Evolutionary conservation across 2,329 filamentous ascomycete genomes (phyloP).

Genomic region (Fusarium algeriense): DNA sequence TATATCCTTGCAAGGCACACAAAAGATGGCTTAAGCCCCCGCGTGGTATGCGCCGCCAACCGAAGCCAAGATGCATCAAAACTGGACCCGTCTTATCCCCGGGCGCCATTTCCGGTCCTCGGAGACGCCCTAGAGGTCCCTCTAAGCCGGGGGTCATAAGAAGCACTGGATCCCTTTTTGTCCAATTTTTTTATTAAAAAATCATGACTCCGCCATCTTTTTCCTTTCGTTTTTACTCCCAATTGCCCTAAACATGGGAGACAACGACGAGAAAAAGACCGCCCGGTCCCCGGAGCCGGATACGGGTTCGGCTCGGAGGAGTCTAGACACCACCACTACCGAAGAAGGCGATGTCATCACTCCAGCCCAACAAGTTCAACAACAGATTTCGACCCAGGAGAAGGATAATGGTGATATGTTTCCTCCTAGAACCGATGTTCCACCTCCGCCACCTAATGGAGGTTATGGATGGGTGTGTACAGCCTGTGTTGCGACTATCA

Average conservation of each 20-base stretch:
- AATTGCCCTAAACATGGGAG: slow-evolving; percentile 18
- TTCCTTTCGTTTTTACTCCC: not conserved
- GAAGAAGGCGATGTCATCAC: slow-evolving; percentile 41
- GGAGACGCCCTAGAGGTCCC: slow-evolving; percentile 17
- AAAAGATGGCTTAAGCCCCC: slow-evolving; percentile 18
- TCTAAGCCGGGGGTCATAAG: slow-evolving; percentile 35
- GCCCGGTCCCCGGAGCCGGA: slow-evolving; percentile 19
- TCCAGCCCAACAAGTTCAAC: slow-evolving; percentile 24
- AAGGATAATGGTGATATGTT: slow-evolving; percentile 23
- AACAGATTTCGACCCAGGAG: slow-evolving; percentile 11
- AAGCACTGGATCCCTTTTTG: slow-evolving; percentile 20
- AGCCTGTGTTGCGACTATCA: slow-evolving; percentile 62
- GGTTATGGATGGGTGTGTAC: slow-evolving; percentile 67
- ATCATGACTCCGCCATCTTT: slow-evolving; percentile 22
- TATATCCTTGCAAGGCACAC: not conserved
- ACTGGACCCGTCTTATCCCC: slow-evolving; percentile 37
- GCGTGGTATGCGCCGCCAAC: slow-evolving; percentile 32
- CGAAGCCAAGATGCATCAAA: slow-evolving; percentile 30
- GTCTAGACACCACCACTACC: slow-evolving; percentile 37
- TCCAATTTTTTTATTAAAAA: slow-evolving; percentile 18
- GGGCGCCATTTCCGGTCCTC: slow-evolving; percentile 40
- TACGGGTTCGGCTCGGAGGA: slow-evolving; percentile 19
- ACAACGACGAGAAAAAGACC: slow-evolving; percentile 39
- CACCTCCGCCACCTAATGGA: slow-evolving; percentile 64
- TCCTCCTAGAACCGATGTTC: slow-evolving; percentile 26